Conservation (phyloP, 2,329 filamentous ascomycete genomes). For the Grosmannia clavigera region DNA sequence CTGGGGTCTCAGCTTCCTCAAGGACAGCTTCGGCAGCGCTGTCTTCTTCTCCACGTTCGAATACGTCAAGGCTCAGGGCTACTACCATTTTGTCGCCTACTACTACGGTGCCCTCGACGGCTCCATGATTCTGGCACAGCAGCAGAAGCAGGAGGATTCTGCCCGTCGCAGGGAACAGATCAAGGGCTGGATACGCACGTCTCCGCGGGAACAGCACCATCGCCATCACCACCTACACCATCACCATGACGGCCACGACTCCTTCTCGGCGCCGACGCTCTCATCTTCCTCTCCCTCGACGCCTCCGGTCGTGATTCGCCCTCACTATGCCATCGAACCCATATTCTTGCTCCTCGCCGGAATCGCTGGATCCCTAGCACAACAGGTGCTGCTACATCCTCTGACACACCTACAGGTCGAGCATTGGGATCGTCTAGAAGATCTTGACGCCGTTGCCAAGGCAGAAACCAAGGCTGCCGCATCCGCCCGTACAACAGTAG, state of each 20-base stretch:
- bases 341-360: slow-evolving; percentile 59
- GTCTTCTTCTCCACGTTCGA: slow-evolving; percentile 68
- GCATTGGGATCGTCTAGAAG: slow-evolving; percentile 62
- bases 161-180: slow-evolving; percentile 27
- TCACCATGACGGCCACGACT: slow-evolving; percentile 4
- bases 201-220: background rate
- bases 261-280: slow-evolving; percentile 13
- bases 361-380: slow-evolving; percentile 52
- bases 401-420: slow-evolving; percentile 58
- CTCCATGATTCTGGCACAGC: slow-evolving; percentile 27
- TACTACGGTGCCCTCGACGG: slow-evolving; percentile 51
- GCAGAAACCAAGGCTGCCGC: slow-evolving; percentile 2
- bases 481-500: background rate
- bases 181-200: background rate
- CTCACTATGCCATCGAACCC: slow-evolving; percentile 66
- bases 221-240: slow-evolving; percentile 2
- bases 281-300: background rate
- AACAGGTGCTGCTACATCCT: slow-evolving; percentile 60
- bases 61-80: slow-evolving; percentile 60
- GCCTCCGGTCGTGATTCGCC: slow-evolving; percentile 40
- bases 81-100: slow-evolving; percentile 58
- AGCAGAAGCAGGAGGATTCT: slow-evolving; percentile 24
- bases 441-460: slow-evolving; percentile 42
- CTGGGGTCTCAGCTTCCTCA: slow-evolving; percentile 55
- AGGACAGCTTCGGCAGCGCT: slow-evolving; percentile 57